Base-by-base conservation (phyloP, 2,329 filamentous ascomycete species). In the Xylariaceae sp. region DNA sequence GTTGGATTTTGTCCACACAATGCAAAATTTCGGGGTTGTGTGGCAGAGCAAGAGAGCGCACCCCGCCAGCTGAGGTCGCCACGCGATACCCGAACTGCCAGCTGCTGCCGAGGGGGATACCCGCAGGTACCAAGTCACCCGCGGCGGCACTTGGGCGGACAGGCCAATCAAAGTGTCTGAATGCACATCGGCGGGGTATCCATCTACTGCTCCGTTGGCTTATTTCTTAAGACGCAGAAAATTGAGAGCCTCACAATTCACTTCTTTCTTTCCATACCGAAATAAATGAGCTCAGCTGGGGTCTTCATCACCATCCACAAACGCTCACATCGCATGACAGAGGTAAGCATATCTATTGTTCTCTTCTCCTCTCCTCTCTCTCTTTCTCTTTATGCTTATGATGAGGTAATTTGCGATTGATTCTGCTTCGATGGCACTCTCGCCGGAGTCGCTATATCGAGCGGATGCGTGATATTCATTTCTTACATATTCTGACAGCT, bases 321-420 rank as follows among this genome's bases (percentile, higher is more conserved):
- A 7, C 22, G 7, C 22, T 27, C 22, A 27, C 22, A 7, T 27
- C 22, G 22, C 22, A 27, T 27, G 22, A 7, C 7, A 5, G 5
- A 36, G 33, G 33, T 36, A 36, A 36, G 33, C 33, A 36, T 10
- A 15, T 9, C 33, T 14, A 4, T 10, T 4, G 12, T 36, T 10
- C 15, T 36, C 33, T 14, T 36, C 33, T 14, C 32, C 14, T 15
- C 17, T 39, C 11, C 11, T 33, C 9, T 41, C 64, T 67, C 57
- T 51, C 18, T 47, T 57, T 38, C 51, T 51, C 56, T 17, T 40
- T 39, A 39, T 54, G 49, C 53, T 59, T 44, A 47, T 89, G 91
- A 96, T 95, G 90, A 87, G 77, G 88, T 89, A 96, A 96, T 96
- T 96, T 96, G 90, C 91, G 90, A 92, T 92, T 95, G 90, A 96